These are phyloP conservation scores for Francoa sonchifolia DNA, from an alignment of 441 rosid species.

Conservation along the genomic window DNA sequence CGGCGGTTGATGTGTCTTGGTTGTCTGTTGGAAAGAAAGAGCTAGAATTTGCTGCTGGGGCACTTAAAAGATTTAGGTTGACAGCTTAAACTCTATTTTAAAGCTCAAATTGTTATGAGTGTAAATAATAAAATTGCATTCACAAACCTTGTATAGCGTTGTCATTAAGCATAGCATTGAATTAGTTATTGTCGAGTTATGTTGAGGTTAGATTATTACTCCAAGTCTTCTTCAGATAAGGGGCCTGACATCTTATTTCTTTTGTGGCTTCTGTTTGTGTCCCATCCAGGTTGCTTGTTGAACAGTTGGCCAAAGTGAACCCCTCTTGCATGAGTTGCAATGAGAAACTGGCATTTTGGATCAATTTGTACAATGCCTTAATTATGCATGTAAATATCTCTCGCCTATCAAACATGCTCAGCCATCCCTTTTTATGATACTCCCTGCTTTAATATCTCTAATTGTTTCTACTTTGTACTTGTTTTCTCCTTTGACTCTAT, in stretches of 20 bases:
- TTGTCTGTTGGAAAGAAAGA: conserved; percentile 57
- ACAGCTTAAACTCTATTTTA: conserved; percentile 2
- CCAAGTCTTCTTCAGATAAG: not conserved
- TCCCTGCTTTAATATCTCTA: conserved; percentile 4
- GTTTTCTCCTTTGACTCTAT: conserved; percentile 4
- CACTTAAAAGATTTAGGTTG: conserved; percentile 56
- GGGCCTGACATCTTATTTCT: conserved; percentile 4
- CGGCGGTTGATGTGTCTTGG: conserved; percentile 51
- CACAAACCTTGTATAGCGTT: not conserved
- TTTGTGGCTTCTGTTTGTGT: conserved; percentile 7
- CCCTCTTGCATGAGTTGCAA: conserved; percentile 31
- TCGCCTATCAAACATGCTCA: not conserved
- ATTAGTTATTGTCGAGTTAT: not conserved
- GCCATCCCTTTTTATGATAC: not conserved
- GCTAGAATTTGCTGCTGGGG: conserved; percentile 50
- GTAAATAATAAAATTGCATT: not conserved
- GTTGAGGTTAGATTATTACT: not conserved
- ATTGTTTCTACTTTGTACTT: conserved; percentile 7
- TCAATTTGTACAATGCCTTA: conserved; percentile 62
- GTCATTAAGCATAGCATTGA: not conserved
- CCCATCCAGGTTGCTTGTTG: conserved; percentile 41
- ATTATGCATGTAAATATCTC: conserved; percentile 53
- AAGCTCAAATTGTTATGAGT: not conserved
- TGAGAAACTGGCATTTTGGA: conserved; percentile 71
- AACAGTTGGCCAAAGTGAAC: conserved; percentile 44